Conservation (phyloP, 768 basidiomycete species). For the Phanerochaete sordida region DNA sequence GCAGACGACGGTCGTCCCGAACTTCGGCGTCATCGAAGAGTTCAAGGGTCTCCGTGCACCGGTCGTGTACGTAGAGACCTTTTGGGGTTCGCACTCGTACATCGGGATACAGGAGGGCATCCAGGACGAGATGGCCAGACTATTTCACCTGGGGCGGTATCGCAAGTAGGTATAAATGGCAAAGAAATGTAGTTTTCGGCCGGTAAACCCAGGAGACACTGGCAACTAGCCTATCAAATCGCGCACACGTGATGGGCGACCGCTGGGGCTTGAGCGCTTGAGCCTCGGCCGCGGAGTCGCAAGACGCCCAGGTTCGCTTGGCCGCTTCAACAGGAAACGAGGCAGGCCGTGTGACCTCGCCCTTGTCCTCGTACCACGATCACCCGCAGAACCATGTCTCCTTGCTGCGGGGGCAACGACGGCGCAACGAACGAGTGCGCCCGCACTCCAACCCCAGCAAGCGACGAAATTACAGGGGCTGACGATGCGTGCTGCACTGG, state of each 20-base stretch:
- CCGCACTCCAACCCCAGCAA: background rate
- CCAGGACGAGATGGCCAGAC: constrained; percentile 47
- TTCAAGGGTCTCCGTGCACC: constrained; percentile 42
- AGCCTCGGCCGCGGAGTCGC: too few species aligned
- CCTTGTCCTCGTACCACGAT: background rate
- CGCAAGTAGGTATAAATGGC: too few species aligned
- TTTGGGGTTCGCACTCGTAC: constrained; percentile 55
- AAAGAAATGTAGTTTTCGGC: too few species aligned
- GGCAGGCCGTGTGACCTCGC: too few species aligned
- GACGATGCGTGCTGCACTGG: constrained; percentile 19
- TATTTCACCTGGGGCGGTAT: constrained; percentile 20
- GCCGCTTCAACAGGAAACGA: too few species aligned
- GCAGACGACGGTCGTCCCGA: constrained; percentile 38
- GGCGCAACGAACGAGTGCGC: background rate
- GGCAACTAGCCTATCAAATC: too few species aligned
- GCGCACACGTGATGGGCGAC: too few species aligned
- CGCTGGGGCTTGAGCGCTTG: too few species aligned
- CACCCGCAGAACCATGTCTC: background rate
- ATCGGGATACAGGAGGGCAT: constrained; percentile 63
- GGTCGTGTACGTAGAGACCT: constrained; percentile 55
- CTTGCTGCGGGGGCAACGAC: background rate
- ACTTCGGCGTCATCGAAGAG: constrained; percentile 51
- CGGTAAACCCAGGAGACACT: too few species aligned
- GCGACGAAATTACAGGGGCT: background rate
- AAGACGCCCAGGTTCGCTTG: too few species aligned